Percentiles rank a stretch among this genome's conserved stretches.
phyloP scores from a whole-genome alignment of 2,329 filamentous ascomycete genomes.

The Arthrobotrys pseudoclavata region DNA sequence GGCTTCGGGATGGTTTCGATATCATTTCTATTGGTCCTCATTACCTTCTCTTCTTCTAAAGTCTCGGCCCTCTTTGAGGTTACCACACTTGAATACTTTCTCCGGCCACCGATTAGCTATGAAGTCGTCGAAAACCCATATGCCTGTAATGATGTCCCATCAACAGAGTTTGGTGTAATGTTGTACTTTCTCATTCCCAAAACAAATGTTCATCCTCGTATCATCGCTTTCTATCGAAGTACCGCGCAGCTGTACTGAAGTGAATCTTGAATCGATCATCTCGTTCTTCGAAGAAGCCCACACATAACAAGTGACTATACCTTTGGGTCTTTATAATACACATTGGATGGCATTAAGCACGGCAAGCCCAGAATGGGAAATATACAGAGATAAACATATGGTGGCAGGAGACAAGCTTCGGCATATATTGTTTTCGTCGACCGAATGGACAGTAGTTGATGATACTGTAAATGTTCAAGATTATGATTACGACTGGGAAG shows the following conservation, averaged over 20 bases:
- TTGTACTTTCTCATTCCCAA: slow-evolving; percentile 30
- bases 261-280: slow-evolving; percentile 14
- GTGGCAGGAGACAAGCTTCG: neutral
- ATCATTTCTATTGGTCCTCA: neutral
- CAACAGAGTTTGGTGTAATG: neutral
- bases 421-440: no score
- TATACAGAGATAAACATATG: neutral
- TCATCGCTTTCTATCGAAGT: slow-evolving; percentile 25
- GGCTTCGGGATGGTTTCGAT: neutral
- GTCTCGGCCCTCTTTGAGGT: slow-evolving; percentile 23
- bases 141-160: slow-evolving; percentile 19
- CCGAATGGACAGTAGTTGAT: neutral
- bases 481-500: slow-evolving; percentile 27
- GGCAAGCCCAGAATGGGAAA: slow-evolving; percentile 5
- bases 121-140: slow-evolving; percentile 3
- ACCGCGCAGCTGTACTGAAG: slow-evolving; percentile 14
- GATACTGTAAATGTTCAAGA: slow-evolving; percentile 8
- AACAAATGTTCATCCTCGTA: slow-evolving; percentile 4
- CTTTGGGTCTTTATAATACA: slow-evolving; percentile 3
- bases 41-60: neutral
- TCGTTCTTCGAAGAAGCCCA: neutral
- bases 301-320: slow-evolving; percentile 22
- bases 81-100: slow-evolving; percentile 28
- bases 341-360: slow-evolving; percentile 27
- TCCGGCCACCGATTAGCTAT: slow-evolving; percentile 12